Conservation (phyloP, 192 early-diverging fungal genomes). For the Coemansia pectinata region DNA sequence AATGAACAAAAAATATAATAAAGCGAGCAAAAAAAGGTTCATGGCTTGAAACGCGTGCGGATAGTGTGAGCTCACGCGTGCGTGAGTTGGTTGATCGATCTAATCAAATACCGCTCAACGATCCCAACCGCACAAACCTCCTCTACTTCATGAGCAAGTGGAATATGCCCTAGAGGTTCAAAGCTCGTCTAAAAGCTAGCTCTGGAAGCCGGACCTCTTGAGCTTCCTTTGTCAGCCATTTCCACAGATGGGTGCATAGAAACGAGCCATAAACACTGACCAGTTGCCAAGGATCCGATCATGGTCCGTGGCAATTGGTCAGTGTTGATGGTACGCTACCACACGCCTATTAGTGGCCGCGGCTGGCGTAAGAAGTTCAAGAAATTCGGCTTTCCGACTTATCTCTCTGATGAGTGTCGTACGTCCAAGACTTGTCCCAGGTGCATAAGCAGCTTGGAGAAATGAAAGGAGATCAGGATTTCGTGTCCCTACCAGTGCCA, state of each 20-base stretch:
- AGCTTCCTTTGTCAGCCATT: too few species aligned
- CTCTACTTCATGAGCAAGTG: too few species aligned
- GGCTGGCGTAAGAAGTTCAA: slow-evolving; percentile 10
- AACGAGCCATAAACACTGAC: too few species aligned
- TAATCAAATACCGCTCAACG: too few species aligned
- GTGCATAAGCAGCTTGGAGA: not conserved
- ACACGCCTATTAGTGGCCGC: slow-evolving; percentile 12
- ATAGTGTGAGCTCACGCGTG: not conserved
- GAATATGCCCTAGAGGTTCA: too few species aligned
- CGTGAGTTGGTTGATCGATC: not conserved
- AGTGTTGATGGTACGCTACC: slow-evolving; percentile 1
- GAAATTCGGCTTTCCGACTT: slow-evolving; percentile 1
- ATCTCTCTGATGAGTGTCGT: slow-evolving; percentile 13
- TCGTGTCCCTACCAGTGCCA: not conserved
- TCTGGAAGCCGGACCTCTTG: too few species aligned
- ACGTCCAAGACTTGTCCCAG: slow-evolving; percentile 11
- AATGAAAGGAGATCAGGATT: not conserved
- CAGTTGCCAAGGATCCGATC: not conserved
- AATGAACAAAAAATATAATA: slow-evolving; percentile 12
- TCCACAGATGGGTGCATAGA: too few species aligned
- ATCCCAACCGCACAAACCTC: too few species aligned
- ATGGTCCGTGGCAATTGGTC: slow-evolving; percentile 8
- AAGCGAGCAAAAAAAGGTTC: not conserved
- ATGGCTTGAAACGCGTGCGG: not conserved
- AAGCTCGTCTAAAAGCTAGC: too few species aligned